Evolutionary conservation across 2,329 filamentous ascomycete species (phyloP).

Genomic region (Dactylellina cionopaga): DNA sequence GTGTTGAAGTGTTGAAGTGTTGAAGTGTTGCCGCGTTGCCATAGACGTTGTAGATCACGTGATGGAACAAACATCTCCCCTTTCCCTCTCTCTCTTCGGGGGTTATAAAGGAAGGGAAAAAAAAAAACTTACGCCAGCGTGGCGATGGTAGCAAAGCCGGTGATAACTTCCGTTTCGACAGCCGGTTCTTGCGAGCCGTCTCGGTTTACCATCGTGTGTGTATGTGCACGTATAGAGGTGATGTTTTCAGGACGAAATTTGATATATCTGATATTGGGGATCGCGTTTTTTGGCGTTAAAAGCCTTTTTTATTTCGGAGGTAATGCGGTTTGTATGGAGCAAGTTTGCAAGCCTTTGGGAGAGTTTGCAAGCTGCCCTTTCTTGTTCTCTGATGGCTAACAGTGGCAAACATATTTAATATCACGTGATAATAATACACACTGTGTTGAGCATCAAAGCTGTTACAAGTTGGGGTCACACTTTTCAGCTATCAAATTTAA

Average conservation of each 20-base stretch:
- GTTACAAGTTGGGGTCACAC: too few species aligned
- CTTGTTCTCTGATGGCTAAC: too few species aligned
- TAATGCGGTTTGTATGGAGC: slow-evolving; percentile 46
- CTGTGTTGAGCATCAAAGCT: too few species aligned
- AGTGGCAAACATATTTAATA: not conserved
- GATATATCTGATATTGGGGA: not conserved
- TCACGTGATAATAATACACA: not conserved
- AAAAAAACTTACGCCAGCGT: slow-evolving; percentile 40
- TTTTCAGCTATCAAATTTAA: slow-evolving; percentile 8
- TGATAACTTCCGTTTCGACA: slow-evolving; percentile 49
- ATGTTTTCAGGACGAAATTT: not conserved
- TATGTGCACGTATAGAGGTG: not conserved
- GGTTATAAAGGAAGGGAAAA: slow-evolving; percentile 14
- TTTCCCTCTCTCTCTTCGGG: slow-evolving; percentile 29
- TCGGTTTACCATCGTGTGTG: slow-evolving; percentile 41
- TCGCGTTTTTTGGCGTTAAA: slow-evolving; percentile 12
- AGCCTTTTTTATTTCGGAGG: slow-evolving; percentile 32
- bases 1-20: too few species aligned
- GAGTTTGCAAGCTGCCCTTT: too few species aligned
- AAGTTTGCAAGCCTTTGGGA: not conserved
- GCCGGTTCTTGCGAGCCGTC: slow-evolving; percentile 49
- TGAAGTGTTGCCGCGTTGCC: slow-evolving; percentile 44
- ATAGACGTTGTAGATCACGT: slow-evolving; percentile 28
- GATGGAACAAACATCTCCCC: slow-evolving; percentile 62
- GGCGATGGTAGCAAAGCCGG: slow-evolving; percentile 50